A percentile compares a stretch with the other conserved stretches of the same genome.
phyloP scores from a whole-genome alignment of 2,329 filamentous ascomycete species.

The Claviceps lovelessii region DNA sequence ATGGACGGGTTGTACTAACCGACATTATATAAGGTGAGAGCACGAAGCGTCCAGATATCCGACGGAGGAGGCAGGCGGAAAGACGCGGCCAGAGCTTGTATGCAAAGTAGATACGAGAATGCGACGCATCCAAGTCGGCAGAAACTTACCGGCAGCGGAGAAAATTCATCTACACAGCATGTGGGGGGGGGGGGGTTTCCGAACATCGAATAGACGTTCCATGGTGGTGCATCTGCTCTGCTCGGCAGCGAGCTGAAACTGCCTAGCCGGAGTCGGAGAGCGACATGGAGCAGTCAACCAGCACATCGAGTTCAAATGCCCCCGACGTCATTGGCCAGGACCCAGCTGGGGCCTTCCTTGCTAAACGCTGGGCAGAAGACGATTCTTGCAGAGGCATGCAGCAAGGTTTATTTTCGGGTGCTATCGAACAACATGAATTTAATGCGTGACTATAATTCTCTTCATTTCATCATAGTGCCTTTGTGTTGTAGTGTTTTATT shows the following conservation, averaged over 20 bases:
- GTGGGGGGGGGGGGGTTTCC: not conserved
- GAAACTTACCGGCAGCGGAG: not conserved
- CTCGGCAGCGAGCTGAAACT: too few relatives aligned
- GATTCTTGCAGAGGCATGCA: too few relatives aligned
- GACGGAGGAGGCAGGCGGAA: not conserved
- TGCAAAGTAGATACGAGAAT: not conserved
- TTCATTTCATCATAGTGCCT: too few relatives aligned
- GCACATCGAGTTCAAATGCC: not conserved
- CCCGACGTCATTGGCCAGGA: not conserved
- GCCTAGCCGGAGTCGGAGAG: too few relatives aligned
- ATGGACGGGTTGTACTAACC: conserved; percentile 1
- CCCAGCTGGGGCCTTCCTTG: too few relatives aligned
- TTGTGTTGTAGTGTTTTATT: too few relatives aligned
- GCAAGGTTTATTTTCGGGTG: too few relatives aligned
- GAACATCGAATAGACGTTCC: too few relatives aligned
- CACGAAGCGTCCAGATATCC: not conserved
- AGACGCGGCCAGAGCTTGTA: not conserved
- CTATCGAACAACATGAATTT: too few relatives aligned
- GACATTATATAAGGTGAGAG: conserved; percentile 3
- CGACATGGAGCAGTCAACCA: too few relatives aligned
- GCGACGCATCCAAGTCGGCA: not conserved
- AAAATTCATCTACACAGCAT: not conserved
- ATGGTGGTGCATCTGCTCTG: not conserved
- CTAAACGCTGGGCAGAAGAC: too few relatives aligned
- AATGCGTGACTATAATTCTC: too few relatives aligned